Evolutionary conservation across 2,329 filamentous ascomycete species (phyloP).

Genomic region (Colletotrichum aenigma): DNA sequence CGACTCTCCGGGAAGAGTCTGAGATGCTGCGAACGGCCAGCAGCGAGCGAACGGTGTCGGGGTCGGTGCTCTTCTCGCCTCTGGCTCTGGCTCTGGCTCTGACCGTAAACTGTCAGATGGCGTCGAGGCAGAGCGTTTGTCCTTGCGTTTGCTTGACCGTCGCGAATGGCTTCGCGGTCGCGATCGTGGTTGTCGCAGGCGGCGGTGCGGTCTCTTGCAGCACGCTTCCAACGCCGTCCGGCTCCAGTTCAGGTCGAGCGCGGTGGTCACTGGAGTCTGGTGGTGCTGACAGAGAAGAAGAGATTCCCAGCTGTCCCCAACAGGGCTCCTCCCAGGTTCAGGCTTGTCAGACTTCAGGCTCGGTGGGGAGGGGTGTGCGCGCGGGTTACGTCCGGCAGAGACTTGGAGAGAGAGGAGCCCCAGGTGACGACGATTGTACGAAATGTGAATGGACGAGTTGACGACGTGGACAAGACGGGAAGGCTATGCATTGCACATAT

Average conservation of each 20-base stretch:
- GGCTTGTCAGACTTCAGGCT: constrained; percentile 10
- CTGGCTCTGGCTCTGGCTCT: background rate
- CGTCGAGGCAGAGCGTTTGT: constrained; percentile 11
- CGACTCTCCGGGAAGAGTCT: background rate
- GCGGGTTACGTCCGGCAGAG: constrained; percentile 16
- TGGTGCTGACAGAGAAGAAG: background rate
- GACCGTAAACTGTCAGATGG: constrained; percentile 5
- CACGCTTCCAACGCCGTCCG: background rate
- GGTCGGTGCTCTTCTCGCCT: constrained; percentile 1
- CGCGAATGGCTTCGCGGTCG: background rate
- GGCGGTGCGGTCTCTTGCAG: background rate
- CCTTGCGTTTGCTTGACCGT: constrained; percentile 12
- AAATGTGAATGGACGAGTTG: constrained; percentile 14
- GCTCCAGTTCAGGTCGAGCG: background rate
- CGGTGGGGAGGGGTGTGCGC: background rate
- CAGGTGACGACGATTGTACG: constrained; percentile 14
- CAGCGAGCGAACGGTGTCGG: background rate
- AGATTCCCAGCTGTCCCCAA: background rate
- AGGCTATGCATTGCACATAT: constrained; percentile 14
- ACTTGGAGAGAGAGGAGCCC: background rate
- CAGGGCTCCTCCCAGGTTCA: constrained; percentile 2
- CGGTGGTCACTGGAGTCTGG: background rate
- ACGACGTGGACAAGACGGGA: constrained; percentile 6
- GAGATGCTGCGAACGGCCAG: background rate
- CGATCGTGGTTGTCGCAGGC: background rate